Percentiles rank a stretch among this genome's conserved stretches.
phyloP scores from a whole-genome alignment of 148 eudicot genomes.

The Dianthus caryophyllus region DNA sequence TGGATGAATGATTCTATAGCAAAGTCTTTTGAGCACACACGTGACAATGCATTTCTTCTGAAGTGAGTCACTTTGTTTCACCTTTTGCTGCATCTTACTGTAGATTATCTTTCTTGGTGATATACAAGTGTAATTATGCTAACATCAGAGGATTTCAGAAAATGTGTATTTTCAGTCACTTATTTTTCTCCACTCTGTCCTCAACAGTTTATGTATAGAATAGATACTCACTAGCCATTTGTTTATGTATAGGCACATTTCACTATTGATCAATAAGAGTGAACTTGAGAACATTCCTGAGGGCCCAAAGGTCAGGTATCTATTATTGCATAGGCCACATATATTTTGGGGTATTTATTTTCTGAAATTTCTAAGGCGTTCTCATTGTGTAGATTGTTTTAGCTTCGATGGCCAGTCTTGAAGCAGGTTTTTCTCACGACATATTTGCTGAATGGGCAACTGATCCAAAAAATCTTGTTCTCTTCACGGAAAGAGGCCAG shows the following conservation, averaged over 20 bases:
- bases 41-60: conserved; percentile 75
- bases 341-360: conserved; percentile 4
- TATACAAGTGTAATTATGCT: neutral
- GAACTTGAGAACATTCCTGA: conserved; percentile 83
- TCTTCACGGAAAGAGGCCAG: conserved; percentile 98
- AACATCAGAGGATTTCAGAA: neutral
- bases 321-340: neutral
- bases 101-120: conserved; percentile 24
- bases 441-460: conserved; percentile 96
- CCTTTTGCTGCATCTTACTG: neutral
- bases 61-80: neutral
- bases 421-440: conserved; percentile 94
- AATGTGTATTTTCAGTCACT: neutral
- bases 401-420: conserved; percentile 96
- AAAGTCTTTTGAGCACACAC: conserved; percentile 65
- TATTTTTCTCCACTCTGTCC: neutral
- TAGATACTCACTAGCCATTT: conserved; percentile 24
- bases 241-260: conserved; percentile 59
- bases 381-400: conserved; percentile 60
- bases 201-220: conserved; percentile 13
- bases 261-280: conserved; percentile 70
- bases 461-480: conserved; percentile 82
- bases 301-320: conserved; percentile 78
- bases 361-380: conserved; percentile 1
- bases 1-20: conserved; percentile 98